Base-by-base conservation (phyloP, 2,329 filamentous ascomycete genomes). In the Colletotrichum graminicola region DNA sequence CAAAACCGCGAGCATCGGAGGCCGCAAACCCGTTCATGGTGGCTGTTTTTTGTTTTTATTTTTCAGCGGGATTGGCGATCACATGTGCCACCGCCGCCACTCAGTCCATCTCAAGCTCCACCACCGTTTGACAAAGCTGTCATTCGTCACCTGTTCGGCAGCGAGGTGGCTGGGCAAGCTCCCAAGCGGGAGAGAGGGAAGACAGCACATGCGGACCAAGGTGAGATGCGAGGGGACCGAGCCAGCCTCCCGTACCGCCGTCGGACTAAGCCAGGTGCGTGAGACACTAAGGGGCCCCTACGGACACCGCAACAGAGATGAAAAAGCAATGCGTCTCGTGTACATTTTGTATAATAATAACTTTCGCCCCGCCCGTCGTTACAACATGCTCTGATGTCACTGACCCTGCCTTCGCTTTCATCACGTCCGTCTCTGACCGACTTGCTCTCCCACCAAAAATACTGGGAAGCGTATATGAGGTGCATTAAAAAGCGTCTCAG, bases 361-460 rank as follows among this genome's bases (percentile, higher is more conserved):
- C 65, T 47, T 72, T 72, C 66, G 66, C 69, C 65, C 69, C 66
- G 69, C 66, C 60, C 65, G 54, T 63, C 65, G 65, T 45, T 60
- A 45, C 59, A 64, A 59, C 60, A 68, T 55, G 52, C 54, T 69
- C 69, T 72, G 54, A 72, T 72, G 66, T 69, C 69, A 69, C 69
- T 72, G 54, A 60, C 65, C 69, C 52, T 49, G 59, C 59, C 59
- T 60, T 49, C 12, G 32, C 51, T 59, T 59, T 66, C 49, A 52
- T 41, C 34, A 8, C 51, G n/a, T 52, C 43, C 26, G 8, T 41
- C 32, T 29, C 26, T 47, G 6, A 41, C 34, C 45, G 36, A 54
- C 16, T 39, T 29, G 41, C 34, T 29, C 12, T 41, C 45, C 18
- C 34, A 18, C 26, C 34, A 11, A 34, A 34, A 3, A 5, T 54